phyloP scores from a whole-genome alignment of 108 stramenopile genomes.

The Nannochloropsis salina region DNA sequence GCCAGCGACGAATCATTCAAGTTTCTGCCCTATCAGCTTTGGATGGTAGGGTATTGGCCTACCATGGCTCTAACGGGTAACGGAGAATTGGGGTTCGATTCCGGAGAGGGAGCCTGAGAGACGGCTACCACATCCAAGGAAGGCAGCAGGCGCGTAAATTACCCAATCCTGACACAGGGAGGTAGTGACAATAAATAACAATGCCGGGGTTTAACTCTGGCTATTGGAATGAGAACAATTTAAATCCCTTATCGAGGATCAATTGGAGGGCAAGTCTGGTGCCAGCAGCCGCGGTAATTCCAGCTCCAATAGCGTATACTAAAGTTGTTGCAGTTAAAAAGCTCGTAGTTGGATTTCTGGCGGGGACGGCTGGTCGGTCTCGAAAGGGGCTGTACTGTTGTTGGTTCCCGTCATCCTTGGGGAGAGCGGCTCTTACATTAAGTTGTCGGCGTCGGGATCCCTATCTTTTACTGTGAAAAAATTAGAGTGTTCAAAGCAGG shows the following conservation, averaged over 20 bases:
- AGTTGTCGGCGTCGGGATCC: slow-evolving; percentile 78
- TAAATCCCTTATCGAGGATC: slow-evolving; percentile 92
- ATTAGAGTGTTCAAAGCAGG: slow-evolving; percentile 98
- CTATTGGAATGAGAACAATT: slow-evolving; percentile 94
- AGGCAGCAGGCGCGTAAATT: slow-evolving; percentile 95
- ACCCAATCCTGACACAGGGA: slow-evolving; percentile 94
- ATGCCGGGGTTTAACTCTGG: slow-evolving; percentile 87
- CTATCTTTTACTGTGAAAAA: slow-evolving; percentile 94
- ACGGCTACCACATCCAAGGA: slow-evolving; percentile 96
- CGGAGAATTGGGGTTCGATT: slow-evolving; percentile 93
- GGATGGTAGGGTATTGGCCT: slow-evolving; percentile 93
- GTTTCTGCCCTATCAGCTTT: slow-evolving; percentile 96
- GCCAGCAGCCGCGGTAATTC: slow-evolving; percentile 77
- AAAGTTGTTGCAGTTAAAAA: slow-evolving; percentile 57
- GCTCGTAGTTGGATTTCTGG: slow-evolving; percentile 56
- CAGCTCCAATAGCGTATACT: slow-evolving; percentile 75
- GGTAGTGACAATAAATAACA: slow-evolving; percentile 96
- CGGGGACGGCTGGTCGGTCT: slow-evolving; percentile 10
- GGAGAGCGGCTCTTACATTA: slow-evolving; percentile 77
- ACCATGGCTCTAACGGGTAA: slow-evolving; percentile 93
- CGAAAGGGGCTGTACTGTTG: slow-evolving; percentile 9
- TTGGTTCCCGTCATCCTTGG: slow-evolving; percentile 61
- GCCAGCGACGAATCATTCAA: slow-evolving; percentile 83
- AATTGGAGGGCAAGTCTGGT: slow-evolving; percentile 94
- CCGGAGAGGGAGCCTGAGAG: slow-evolving; percentile 98